Evolutionary conservation across 2,329 filamentous ascomycete species (phyloP).

Genomic region (Trichoderma brevicompactum): DNA sequence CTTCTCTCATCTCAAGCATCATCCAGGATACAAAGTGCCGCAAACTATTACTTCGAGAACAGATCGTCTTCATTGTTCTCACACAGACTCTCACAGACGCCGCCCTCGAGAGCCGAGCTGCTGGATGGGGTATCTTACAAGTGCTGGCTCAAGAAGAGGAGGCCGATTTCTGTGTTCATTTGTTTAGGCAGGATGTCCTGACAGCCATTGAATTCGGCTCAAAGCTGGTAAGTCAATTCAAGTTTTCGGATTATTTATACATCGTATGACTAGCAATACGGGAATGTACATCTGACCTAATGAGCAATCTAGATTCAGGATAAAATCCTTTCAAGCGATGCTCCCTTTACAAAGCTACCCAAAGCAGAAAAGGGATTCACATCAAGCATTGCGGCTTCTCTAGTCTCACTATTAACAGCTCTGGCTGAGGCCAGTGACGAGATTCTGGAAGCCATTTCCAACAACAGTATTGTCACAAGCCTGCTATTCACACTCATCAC

Average conservation of each 20-base stretch:
- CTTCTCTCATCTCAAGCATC: slow-evolving; percentile 63
- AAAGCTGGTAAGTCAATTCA: slow-evolving; percentile 50
- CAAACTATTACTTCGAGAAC: slow-evolving; percentile 68
- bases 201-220: slow-evolving; percentile 63
- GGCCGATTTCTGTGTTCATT: slow-evolving; percentile 67
- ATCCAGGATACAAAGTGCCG: slow-evolving; percentile 65
- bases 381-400: slow-evolving; percentile 59
- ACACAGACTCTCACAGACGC: slow-evolving; percentile 67
- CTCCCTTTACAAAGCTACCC: slow-evolving; percentile 52
- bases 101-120: slow-evolving; percentile 64
- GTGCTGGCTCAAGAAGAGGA: slow-evolving; percentile 67
- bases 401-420: slow-evolving; percentile 57
- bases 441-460: slow-evolving; percentile 58
- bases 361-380: slow-evolving; percentile 59
- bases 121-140: slow-evolving; percentile 69
- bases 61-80: slow-evolving; percentile 66
- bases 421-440: slow-evolving; percentile 65
- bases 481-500: slow-evolving; percentile 60
- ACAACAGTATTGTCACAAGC: slow-evolving; percentile 52
- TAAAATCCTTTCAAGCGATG: slow-evolving; percentile 48
- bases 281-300: not conserved
- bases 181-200: slow-evolving; percentile 65
- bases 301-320: slow-evolving; percentile 46
- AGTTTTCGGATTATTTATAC: not conserved
- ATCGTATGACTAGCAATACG: too few species aligned